Percentiles rank a stretch among this genome's conserved stretches.
phyloP scores from a whole-genome alignment of 2,329 filamentous ascomycete genomes.

The Xylariaceae sp. region DNA sequence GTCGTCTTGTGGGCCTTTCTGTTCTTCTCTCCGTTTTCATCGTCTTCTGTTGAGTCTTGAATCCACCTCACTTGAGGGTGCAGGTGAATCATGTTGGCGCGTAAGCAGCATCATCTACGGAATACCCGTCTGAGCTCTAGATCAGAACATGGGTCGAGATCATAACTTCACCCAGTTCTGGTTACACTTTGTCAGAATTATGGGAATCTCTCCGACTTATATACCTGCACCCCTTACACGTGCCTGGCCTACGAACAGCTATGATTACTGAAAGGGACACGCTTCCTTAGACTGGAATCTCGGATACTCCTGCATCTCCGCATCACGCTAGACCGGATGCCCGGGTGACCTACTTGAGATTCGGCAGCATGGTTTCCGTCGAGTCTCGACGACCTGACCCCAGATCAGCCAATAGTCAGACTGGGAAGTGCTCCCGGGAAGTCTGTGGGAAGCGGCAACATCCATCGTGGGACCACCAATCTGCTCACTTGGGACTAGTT shows the following conservation, averaged over 20 bases:
- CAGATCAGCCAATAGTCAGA: slow-evolving; percentile 7
- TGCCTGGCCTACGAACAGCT: background rate
- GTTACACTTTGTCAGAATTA: background rate
- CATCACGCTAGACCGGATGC: background rate
- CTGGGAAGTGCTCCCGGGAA: background rate
- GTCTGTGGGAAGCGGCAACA: slow-evolving; percentile 2
- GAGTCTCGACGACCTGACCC: background rate
- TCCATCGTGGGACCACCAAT: background rate
- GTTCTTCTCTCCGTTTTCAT: background rate
- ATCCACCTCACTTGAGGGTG: background rate
- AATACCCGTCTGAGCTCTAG: background rate
- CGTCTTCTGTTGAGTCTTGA: background rate
- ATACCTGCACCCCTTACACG: background rate
- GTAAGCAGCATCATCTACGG: background rate
- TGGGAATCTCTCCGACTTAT: background rate
- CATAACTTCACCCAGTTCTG: too few species aligned
- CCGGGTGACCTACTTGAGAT: slow-evolving; percentile 1
- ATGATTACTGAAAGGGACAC: background rate
- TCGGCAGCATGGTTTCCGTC: slow-evolving; percentile 11
- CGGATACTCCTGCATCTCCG: slow-evolving; percentile 1
- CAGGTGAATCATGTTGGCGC: background rate
- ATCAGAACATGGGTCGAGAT: background rate
- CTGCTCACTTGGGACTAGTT: background rate
- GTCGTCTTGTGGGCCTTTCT: background rate
- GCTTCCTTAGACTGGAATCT: background rate